Conservation (phyloP, 2,329 filamentous ascomycete genomes). For the Arthrinium puccinioides region DNA sequence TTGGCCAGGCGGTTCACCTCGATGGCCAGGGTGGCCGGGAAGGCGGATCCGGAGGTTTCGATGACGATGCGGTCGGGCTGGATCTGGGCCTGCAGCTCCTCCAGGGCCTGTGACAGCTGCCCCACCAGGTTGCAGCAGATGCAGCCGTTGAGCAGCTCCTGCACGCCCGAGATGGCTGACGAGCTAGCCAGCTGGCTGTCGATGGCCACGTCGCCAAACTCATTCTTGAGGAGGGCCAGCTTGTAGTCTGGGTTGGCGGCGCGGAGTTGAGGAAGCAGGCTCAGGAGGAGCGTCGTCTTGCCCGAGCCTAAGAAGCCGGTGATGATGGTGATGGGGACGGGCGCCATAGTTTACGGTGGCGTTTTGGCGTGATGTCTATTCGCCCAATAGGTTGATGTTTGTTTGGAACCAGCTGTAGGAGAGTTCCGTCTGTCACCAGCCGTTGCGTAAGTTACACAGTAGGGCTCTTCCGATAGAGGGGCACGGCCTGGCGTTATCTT, state of each 20-base stretch:
- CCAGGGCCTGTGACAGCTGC: constrained; percentile 73
- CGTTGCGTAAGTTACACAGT: too few species aligned
- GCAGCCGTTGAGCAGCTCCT: constrained; percentile 91
- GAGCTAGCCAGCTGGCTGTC: constrained; percentile 86
- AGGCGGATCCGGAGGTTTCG: constrained; percentile 84
- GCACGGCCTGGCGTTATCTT: too few species aligned
- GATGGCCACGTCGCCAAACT: constrained; percentile 91
- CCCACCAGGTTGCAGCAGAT: constrained; percentile 99
- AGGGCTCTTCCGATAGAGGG: too few species aligned
- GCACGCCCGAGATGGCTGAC: constrained; percentile 77
- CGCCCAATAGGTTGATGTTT: too few species aligned
- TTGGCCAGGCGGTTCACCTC: constrained; percentile 75
- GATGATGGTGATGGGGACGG: constrained; percentile 86
- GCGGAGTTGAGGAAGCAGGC: constrained; percentile 82
- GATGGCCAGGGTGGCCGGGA: constrained; percentile 83
- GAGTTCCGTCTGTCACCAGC: too few species aligned
- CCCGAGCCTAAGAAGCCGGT: constrained; percentile 95
- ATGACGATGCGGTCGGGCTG: constrained; percentile 81
- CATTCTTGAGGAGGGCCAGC: constrained; percentile 93
- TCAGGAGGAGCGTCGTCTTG: constrained; percentile 93
- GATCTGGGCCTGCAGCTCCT: constrained; percentile 53
- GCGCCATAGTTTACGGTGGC: constrained; percentile 52
- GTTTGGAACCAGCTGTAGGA: too few species aligned
- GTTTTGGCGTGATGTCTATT: too few species aligned
- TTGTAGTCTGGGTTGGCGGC: constrained; percentile 69